Evolutionary conservation across 345 rosid species (phyloP), one percentile per base, ranked within the genome.

Genomic region (Cardamine chenopodiifolia): DNA sequence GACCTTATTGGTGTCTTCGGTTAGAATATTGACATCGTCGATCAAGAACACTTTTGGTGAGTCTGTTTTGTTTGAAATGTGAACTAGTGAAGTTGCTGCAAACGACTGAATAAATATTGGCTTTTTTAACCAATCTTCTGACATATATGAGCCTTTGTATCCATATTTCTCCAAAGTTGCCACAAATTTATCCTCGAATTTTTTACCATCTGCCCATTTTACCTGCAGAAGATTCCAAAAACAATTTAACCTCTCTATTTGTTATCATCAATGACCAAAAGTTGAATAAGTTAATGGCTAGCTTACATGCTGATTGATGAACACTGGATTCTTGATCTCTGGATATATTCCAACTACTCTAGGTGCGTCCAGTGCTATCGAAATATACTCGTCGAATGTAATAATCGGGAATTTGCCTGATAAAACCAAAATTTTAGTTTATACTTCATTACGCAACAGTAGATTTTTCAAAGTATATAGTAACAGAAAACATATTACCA

Each of bases 1-100:
- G n/a, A 95, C 99, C 97, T 89, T 90, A 32, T 90, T 90, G 35
- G 99, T 95, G 83, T 95, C 99, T 79, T 92, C 88, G 29, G 99
- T 92, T 47, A 82, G 83, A 23, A 82, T 49, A 5, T 82, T 81
- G 44, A 88, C 63, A 58, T 92, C 96, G 62, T 92, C 94, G 13
- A 95, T 95, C 85, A 95, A 79, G 72, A 95, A 82, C 78, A 92
- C 66, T 75, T 87, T 90, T 63, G 99, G 99, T 8, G 82, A 86
- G 83, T 92, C 91, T 8, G 84, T 92, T 73, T 83, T 39, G 69
- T 83, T 85, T 50, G 97, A 86, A 58, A 74, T 60, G 71, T 87
- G 82, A 48, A 89, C 83, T 8, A 94, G 91, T 7, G 98, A 92
- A 68, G 89, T 92, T 63, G 97, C 96, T 56, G 97, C 97, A 66